Evolutionary conservation across 2,329 filamentous ascomycete species (phyloP).

Genomic region (Ceratocystis destructans): DNA sequence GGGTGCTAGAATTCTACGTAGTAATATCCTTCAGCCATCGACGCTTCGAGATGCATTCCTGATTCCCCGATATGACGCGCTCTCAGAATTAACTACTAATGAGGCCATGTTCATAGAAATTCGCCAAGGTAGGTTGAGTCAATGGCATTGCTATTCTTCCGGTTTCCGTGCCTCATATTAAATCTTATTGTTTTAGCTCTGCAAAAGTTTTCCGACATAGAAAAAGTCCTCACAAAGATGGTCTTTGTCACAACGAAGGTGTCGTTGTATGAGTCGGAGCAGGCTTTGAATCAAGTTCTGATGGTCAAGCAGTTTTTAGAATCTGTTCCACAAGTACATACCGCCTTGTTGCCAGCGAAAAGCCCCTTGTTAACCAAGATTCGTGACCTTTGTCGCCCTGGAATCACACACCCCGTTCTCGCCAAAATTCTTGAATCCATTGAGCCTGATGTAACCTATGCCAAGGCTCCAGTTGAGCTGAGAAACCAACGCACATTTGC

Average conservation of each 20-base stretch:
- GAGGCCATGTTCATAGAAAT: slow-evolving; percentile 75
- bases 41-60: slow-evolving; percentile 55
- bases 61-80: slow-evolving; percentile 59
- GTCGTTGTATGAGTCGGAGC: slow-evolving; percentile 57
- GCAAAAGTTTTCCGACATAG: slow-evolving; percentile 55
- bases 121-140: slow-evolving; percentile 42
- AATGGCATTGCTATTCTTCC: slow-evolving; percentile 4
- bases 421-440: slow-evolving; percentile 55
- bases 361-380: slow-evolving; percentile 54
- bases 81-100: slow-evolving; percentile 67
- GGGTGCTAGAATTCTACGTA: slow-evolving; percentile 70
- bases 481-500: slow-evolving; percentile 85
- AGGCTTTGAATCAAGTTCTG: slow-evolving; percentile 73
- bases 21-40: slow-evolving; percentile 77
- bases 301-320: slow-evolving; percentile 72
- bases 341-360: slow-evolving; percentile 50
- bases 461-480: slow-evolving; percentile 66
- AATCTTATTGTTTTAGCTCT: slow-evolving; percentile 12
- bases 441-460: slow-evolving; percentile 68
- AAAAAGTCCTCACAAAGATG: slow-evolving; percentile 50
- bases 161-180: background rate
- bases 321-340: slow-evolving; percentile 51
- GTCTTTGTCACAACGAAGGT: slow-evolving; percentile 58
- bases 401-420: slow-evolving; percentile 46
- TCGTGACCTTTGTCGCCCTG: slow-evolving; percentile 52